phyloP scores from a whole-genome alignment of 352 stramenopile genomes.

The Phytophthora fragariae region DNA sequence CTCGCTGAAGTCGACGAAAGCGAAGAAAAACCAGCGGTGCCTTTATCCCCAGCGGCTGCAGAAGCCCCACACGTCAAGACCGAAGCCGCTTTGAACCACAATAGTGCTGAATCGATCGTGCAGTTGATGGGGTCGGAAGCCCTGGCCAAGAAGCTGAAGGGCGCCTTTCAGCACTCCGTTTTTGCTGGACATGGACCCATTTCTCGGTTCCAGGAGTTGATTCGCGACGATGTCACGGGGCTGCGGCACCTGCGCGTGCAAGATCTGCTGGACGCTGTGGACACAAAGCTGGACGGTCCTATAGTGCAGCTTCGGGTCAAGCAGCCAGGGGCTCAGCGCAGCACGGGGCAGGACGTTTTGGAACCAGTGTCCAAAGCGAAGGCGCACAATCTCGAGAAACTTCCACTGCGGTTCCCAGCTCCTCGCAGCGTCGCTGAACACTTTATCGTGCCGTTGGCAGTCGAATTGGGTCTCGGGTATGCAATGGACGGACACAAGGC shows the following conservation, averaged over 20 bases:
- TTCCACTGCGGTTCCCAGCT: constrained; percentile 40
- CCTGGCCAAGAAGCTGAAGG: constrained; percentile 37
- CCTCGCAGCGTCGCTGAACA: constrained; percentile 22
- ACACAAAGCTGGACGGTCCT: constrained; percentile 14
- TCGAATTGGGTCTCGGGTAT: constrained; percentile 39
- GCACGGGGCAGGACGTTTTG: constrained; percentile 19
- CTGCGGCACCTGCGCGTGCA: constrained; percentile 38
- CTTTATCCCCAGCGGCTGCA: background rate
- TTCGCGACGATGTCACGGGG: constrained; percentile 33
- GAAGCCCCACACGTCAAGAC: background rate
- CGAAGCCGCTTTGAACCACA: background rate
- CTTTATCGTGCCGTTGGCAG: constrained; percentile 39
- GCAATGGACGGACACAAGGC: constrained; percentile 24
- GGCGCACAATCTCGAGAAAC: constrained; percentile 23
- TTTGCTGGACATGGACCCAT: constrained; percentile 33
- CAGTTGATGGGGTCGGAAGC: constrained; percentile 42
- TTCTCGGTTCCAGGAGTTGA: constrained; percentile 46
- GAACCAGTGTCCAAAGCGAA: constrained; percentile 23
- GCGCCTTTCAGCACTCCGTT: constrained; percentile 23
- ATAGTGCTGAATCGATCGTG: constrained; percentile 6
- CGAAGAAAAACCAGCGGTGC: constrained; percentile 6
- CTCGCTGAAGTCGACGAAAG: background rate
- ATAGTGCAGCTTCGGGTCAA: constrained; percentile 18
- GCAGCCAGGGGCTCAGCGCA: background rate
- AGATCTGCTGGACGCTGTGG: constrained; percentile 35